These are phyloP conservation scores for Pyrenula massariospora DNA, from an alignment of 495 filamentous ascomycete genomes.

Conservation along the genomic window DNA sequence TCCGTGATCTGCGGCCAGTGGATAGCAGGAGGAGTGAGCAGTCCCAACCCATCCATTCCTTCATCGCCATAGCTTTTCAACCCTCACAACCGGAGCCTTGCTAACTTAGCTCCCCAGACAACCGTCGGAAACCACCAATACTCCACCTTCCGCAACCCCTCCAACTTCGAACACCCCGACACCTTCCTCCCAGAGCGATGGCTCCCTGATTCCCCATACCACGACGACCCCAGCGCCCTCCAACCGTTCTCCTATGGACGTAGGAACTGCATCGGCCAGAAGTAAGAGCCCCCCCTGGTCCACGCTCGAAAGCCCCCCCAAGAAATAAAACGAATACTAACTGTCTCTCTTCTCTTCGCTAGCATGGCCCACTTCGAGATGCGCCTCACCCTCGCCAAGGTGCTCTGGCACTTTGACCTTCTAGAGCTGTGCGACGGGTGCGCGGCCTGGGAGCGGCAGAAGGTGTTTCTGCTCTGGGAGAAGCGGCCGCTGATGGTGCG, in stretches of 20 bases:
- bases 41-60: too few relatives aligned
- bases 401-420: constrained; percentile 1
- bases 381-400: neutral
- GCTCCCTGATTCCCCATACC: constrained; percentile 16
- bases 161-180: constrained; percentile 28
- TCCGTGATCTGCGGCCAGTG: too few relatives aligned
- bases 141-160: constrained; percentile 21
- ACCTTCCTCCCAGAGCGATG: constrained; percentile 34
- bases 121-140: constrained; percentile 26
- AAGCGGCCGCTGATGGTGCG: constrained; percentile 9
- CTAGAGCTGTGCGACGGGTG: too few relatives aligned
- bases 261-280: constrained; percentile 23
- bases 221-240: constrained; percentile 12
- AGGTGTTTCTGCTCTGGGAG: constrained; percentile 19
- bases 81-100: too few relatives aligned
- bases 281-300: too few relatives aligned
- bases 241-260: too few relatives aligned
- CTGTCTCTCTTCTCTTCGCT: too few relatives aligned
- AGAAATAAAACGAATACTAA: too few relatives aligned
- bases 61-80: too few relatives aligned
- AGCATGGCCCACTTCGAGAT: neutral
- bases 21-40: too few relatives aligned
- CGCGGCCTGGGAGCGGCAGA: constrained; percentile 25
- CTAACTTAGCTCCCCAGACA: too few relatives aligned
- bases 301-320: too few relatives aligned